Base-by-base conservation (phyloP, 2,329 filamentous ascomycete genomes). In the Fusarium penzigii region DNA sequence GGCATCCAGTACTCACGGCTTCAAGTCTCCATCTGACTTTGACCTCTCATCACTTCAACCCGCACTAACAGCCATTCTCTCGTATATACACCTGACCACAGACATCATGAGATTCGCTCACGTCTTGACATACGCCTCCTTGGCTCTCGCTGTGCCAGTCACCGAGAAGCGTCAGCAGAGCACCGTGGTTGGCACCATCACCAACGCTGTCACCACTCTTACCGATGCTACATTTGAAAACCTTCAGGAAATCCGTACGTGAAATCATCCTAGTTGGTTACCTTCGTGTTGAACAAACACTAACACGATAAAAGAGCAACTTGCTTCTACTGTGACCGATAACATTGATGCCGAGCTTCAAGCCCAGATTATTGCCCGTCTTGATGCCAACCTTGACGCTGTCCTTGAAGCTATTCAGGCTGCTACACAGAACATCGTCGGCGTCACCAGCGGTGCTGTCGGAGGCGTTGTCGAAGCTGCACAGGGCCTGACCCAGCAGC, bases 101-200 rank as follows among this genome's bases (percentile, higher is more conserved):
- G 13, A 12, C 32, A 36, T 12, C 3, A 59, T 59, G 57, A 59
- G 58, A 54, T 58, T 59, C 17, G 42, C 60, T 7, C 49, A 25
- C n/a, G 34, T 59, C 5, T 12, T 59, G 17, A 45, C 48, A 20
- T 43, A 55, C 17, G 54, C 38, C 10, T 58, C 57, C 7, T 45
- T 59, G 8, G 57, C 44, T 39, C 20, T 49, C 39, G 57, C 57
- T 4, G 40, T 47, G 5, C 57, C 57, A 12, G 25, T 49, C 17
- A 36, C 46, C 1, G 13, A 36, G 20, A 36, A 36, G 13, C 32
- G 32, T 36, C 48, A 55, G 16, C 54, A 60, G 10, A 46, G 52
- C 36, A 53, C 57, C 2, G 40, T 52, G 10, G 25, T 41, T 25
- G 48, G 57, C 44, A 42, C 40, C 11, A 44, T 59, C 34, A 11